Conservation (phyloP, 352 stramenopile genomes). For the Blastocystis sp. region DNA sequence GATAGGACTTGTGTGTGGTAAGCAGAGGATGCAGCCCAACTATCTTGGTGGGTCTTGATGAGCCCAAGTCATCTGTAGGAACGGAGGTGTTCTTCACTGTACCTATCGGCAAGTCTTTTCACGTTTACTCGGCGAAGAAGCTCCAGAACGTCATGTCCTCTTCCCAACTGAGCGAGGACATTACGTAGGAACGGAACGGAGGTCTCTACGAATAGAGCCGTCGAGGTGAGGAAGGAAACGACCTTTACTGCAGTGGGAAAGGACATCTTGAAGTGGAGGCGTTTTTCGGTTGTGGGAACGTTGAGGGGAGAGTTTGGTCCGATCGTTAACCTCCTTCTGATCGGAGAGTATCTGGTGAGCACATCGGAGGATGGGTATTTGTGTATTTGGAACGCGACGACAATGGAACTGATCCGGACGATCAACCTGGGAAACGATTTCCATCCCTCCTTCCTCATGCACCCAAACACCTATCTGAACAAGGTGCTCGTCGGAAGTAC, state of each 20-base stretch:
- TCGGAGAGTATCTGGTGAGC: conserved; percentile 57
- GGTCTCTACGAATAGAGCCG: neutral
- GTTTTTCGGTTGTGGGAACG: conserved; percentile 14
- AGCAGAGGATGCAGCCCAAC: neutral
- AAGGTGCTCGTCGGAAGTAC: conserved; percentile 73
- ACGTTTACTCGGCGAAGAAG: conserved; percentile 76
- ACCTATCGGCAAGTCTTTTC: conserved; percentile 73
- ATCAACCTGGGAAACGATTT: conserved; percentile 66
- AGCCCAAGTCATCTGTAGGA: neutral
- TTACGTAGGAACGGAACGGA: conserved; percentile 63
- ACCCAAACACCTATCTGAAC: conserved; percentile 76
- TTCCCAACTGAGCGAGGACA: conserved; percentile 71
- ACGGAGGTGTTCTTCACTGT: conserved; percentile 65
- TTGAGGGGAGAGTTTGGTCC: neutral
- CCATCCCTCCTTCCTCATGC: conserved; percentile 69
- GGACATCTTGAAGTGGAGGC: conserved; percentile 63
- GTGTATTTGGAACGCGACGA: conserved; percentile 59
- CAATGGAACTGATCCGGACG: conserved; percentile 67
- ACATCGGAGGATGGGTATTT: conserved; percentile 28
- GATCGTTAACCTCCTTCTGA: neutral
- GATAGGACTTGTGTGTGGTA: conserved; percentile 22
- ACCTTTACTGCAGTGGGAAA: conserved; percentile 67
- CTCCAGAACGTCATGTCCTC: conserved; percentile 73
- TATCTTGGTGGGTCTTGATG: neutral
- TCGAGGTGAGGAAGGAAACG: conserved; percentile 67